These are phyloP conservation scores for Yamadazyma oceani DNA, from an alignment of 1,139 yeast species.

Conservation along the genomic window DNA sequence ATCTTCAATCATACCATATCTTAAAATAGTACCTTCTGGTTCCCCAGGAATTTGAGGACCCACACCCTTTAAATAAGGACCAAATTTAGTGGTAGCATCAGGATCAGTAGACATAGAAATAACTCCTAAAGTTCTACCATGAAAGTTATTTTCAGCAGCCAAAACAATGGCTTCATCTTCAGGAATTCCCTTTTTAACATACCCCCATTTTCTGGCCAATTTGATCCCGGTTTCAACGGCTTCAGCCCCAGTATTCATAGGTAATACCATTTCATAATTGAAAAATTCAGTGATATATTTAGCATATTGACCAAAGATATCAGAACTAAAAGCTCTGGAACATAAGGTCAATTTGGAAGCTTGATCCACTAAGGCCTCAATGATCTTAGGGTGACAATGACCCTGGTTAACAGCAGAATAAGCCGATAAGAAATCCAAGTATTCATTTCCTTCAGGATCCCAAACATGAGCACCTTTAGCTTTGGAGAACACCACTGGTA, in stretches of 20 bases:
- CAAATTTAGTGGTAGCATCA: conserved; percentile 85
- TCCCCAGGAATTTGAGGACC: conserved; percentile 79
- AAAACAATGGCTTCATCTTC: conserved; percentile 81
- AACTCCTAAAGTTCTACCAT: conserved; percentile 94
- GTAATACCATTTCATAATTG: conserved; percentile 88
- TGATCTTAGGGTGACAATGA: conserved; percentile 93
- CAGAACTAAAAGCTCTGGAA: conserved; percentile 91
- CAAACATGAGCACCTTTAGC: conserved; percentile 93
- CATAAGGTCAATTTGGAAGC: conserved; percentile 82
- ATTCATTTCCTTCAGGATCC: conserved; percentile 95
- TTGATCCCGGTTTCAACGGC: conserved; percentile 96
- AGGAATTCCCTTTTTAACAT: conserved; percentile 81
- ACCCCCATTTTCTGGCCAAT: conserved; percentile 97
- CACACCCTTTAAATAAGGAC: conserved; percentile 83
- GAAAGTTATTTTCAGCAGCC: conserved; percentile 88
- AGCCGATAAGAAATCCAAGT: conserved; percentile 85
- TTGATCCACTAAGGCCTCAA: conserved; percentile 82
- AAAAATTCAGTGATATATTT: conserved; percentile 87
- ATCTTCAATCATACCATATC: conserved; percentile 84
- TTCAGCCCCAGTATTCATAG: conserved; percentile 99
- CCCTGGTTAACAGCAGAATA: conserved; percentile 98
- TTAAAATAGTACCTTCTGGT: conserved; percentile 50
- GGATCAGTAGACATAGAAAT: conserved; percentile 96
- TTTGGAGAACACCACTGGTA: conserved; percentile 88
- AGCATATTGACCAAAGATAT: conserved; percentile 84